phyloP scores from a whole-genome alignment of 1,284 basidiomycete species.

The Kalmanozyma brasiliensis region DNA sequence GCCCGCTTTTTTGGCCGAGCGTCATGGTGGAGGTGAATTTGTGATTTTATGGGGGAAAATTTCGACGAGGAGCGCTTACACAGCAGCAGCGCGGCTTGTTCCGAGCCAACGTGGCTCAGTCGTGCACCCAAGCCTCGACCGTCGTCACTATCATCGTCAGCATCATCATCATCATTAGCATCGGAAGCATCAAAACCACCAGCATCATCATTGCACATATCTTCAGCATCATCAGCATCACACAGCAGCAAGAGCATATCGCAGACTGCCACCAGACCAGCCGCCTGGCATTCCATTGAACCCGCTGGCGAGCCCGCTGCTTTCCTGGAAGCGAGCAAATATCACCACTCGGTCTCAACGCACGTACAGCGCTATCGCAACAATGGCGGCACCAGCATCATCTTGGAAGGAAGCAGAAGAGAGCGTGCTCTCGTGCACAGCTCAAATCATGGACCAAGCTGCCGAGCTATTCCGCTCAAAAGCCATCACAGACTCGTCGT shows the following conservation, averaged over 20 bases:
- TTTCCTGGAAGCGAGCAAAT: not conserved
- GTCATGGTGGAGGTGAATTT: too few species aligned
- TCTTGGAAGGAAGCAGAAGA: slow-evolving; percentile 46
- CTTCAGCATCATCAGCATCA: not conserved
- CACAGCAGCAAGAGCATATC: too few species aligned
- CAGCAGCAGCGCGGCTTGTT: too few species aligned
- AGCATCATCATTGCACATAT: too few species aligned
- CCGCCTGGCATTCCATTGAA: too few species aligned
- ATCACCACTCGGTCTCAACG: too few species aligned
- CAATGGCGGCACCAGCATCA: slow-evolving; percentile 18
- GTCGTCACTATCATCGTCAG: slow-evolving; percentile 1
- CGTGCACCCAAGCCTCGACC: not conserved
- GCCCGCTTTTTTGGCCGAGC: too few species aligned
- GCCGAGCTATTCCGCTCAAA: slow-evolving; percentile 41
- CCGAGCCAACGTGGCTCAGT: too few species aligned
- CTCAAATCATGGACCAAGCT: slow-evolving; percentile 59
- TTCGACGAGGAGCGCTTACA: too few species aligned
- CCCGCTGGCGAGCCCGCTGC: too few species aligned
- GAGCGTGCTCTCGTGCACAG: slow-evolving; percentile 45
- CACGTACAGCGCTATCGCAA: not conserved
- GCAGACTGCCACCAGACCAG: too few species aligned
- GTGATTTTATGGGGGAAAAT: too few species aligned
- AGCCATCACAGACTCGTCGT: slow-evolving; percentile 33
- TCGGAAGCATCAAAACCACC: not conserved
- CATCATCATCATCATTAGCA: not conserved